phyloP scores from a whole-genome alignment of 371 early-diverging fungal genomes.

The Rhizopus microsporus region DNA sequence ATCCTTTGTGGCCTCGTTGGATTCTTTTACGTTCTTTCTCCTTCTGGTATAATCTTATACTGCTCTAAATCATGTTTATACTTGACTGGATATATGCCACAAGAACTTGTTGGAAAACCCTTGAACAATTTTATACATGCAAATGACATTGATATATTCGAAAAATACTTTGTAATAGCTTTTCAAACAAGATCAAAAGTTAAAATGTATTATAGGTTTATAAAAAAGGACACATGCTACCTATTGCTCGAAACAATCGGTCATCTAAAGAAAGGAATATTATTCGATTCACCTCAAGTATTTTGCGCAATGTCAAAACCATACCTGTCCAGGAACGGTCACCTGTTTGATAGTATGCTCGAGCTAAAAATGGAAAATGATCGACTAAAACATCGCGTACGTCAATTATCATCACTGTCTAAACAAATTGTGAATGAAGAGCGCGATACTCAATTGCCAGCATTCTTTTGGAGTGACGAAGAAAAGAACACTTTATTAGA shows the following conservation, averaged over 20 bases:
- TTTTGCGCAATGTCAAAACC: constrained; percentile 49
- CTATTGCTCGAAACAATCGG: constrained; percentile 47
- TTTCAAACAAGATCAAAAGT: constrained; percentile 28
- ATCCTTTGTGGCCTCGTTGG: constrained; percentile 57
- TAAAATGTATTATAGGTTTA: constrained; percentile 39
- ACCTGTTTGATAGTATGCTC: constrained; percentile 41
- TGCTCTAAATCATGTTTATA: constrained; percentile 54
- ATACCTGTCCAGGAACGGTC: constrained; percentile 38
- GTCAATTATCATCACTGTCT: constrained; percentile 11
- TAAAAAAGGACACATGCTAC: constrained; percentile 44
- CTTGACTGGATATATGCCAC: constrained; percentile 49
- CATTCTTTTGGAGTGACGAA: too few relatives aligned
- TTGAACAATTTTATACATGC: constrained; percentile 54
- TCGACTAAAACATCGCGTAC: constrained; percentile 30
- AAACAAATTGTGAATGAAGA: not conserved
- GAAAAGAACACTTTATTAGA: too few relatives aligned
- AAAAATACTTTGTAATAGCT: constrained; percentile 35
- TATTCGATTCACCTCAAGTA: constrained; percentile 19
- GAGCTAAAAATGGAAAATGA: constrained; percentile 52
- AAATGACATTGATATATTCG: constrained; percentile 52
- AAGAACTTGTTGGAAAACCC: constrained; percentile 49
- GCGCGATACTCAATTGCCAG: too few relatives aligned
- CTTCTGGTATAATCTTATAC: constrained; percentile 46
- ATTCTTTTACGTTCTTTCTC: constrained; percentile 53
- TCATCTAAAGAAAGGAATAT: constrained; percentile 23